Evolutionary conservation across 768 basidiomycete genomes (phyloP).

Genomic region (Phanerochaete carnosa): DNA sequence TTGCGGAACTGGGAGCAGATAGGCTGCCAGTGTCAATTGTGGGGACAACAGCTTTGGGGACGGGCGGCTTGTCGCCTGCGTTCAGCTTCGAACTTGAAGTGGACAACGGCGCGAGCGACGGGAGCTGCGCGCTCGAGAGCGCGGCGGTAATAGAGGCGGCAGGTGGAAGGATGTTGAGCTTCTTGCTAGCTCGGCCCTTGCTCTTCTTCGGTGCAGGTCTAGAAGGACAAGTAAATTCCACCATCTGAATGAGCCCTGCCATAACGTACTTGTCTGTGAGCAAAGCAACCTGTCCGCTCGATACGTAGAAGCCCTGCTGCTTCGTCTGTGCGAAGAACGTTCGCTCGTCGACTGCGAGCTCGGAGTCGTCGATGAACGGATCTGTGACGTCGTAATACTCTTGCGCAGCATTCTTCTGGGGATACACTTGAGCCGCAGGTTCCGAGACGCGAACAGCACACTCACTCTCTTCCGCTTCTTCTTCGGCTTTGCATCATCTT

Average conservation of each 20-base stretch:
- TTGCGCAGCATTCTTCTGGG: conserved; percentile 49
- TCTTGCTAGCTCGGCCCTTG: conserved; percentile 47
- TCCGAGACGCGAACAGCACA: conserved; percentile 13
- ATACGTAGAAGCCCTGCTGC: conserved; percentile 92
- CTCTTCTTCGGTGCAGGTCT: conserved; percentile 65
- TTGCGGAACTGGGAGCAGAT: conserved; percentile 6
- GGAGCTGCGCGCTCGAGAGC: conserved; percentile 18
- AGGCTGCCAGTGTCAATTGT: conserved; percentile 12
- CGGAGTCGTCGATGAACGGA: conserved; percentile 97
- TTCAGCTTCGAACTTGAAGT: conserved; percentile 6
- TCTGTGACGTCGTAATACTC: conserved; percentile 92
- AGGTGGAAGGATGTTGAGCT: conserved; percentile 32
- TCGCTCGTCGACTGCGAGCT: conserved; percentile 85
- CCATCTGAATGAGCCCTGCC: conserved; percentile 13
- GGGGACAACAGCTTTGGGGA: neutral
- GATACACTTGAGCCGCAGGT: neutral
- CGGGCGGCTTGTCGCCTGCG: neutral
- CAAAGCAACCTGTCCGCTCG: conserved; percentile 81
- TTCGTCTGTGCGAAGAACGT: conserved; percentile 90
- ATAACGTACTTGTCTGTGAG: conserved; percentile 65
- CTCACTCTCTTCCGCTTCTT: conserved; percentile 28
- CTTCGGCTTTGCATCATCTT: conserved; percentile 35
- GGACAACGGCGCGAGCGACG: conserved; percentile 11
- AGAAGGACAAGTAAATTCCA: neutral
- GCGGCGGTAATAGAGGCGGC: conserved; percentile 27